Evolutionary conservation across 345 rosid species (phyloP).

Genomic region (Camelina laxa): DNA sequence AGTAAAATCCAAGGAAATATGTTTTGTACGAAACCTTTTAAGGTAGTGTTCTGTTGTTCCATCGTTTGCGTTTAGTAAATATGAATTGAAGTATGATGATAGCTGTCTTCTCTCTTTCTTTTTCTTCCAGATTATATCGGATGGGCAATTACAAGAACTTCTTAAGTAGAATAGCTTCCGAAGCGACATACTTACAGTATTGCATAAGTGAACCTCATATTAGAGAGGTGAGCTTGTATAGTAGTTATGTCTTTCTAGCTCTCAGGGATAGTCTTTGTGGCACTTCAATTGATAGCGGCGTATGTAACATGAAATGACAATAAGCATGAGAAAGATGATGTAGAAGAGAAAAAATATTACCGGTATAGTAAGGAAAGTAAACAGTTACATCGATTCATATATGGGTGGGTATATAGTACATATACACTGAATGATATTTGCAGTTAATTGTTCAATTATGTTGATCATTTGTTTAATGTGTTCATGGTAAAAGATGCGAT

Average conservation of each 20-base stretch:
- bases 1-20: slow-evolving; percentile 70
- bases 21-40: slow-evolving; percentile 71
- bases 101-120: background rate
- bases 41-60: slow-evolving; percentile 49
- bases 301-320: slow-evolving; percentile 6
- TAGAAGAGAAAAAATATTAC: slow-evolving; percentile 1
- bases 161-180: slow-evolving; percentile 57
- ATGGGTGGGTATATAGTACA: background rate
- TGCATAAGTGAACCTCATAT: slow-evolving; percentile 71
- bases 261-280: slow-evolving; percentile 9
- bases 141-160: slow-evolving; percentile 71
- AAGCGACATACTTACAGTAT: slow-evolving; percentile 82
- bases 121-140: slow-evolving; percentile 58
- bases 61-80: background rate
- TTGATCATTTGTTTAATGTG: slow-evolving; percentile 28
- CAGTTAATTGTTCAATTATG: slow-evolving; percentile 16
- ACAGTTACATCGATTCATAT: slow-evolving; percentile 10
- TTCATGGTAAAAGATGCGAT: slow-evolving; percentile 59
- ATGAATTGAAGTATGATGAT: slow-evolving; percentile 14
- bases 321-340: slow-evolving; percentile 10
- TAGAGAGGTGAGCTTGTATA: slow-evolving; percentile 56
- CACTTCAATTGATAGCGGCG: background rate
- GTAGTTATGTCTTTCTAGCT: background rate
- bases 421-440: slow-evolving; percentile 6
- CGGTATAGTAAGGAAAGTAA: background rate